phyloP scores from a whole-genome alignment of 306 rosid species.

The Erythrophleum fordii region DNA sequence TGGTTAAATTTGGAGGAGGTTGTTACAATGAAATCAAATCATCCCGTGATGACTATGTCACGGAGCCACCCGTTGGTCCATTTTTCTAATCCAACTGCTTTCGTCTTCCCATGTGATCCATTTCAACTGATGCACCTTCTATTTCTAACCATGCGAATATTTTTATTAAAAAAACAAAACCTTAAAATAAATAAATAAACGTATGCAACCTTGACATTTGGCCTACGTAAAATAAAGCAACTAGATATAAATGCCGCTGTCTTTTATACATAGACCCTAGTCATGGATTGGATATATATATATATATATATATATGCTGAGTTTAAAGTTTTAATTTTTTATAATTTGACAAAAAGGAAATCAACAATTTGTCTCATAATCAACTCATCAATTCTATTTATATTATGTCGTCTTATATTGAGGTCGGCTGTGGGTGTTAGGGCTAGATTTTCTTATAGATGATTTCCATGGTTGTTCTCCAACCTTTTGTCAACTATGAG shows the following conservation, averaged over 20 bases:
- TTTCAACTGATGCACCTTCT: slow-evolving; percentile 27
- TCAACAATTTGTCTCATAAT: background rate
- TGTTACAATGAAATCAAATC: background rate
- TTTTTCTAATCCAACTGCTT: slow-evolving; percentile 40
- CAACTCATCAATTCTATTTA: background rate
- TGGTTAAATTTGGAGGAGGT: slow-evolving; percentile 6
- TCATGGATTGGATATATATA: no score
- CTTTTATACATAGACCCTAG: no score
- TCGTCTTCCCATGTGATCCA: slow-evolving; percentile 52
- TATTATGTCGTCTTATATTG: background rate
- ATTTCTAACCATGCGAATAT: slow-evolving; percentile 11
- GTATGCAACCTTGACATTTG: slow-evolving; percentile 12
- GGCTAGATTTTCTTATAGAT: slow-evolving; percentile 13
- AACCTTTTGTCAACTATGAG: slow-evolving; percentile 21
- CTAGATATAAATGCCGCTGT: no score
- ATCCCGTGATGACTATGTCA: slow-evolving; percentile 41
- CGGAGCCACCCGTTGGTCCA: slow-evolving; percentile 40
- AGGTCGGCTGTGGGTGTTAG: slow-evolving; percentile 33
- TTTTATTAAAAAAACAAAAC: background rate
- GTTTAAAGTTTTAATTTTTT: no score
- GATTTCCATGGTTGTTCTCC: slow-evolving; percentile 17
- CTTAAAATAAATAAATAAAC: background rate
- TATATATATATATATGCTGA: no score
- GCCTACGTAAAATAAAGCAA: background rate
- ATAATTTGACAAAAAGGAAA: no score